Evolutionary conservation across 352 stramenopile genomes (phyloP), one percentile per base, ranked within the genome.

Genomic region (Phytophthora sp.): DNA sequence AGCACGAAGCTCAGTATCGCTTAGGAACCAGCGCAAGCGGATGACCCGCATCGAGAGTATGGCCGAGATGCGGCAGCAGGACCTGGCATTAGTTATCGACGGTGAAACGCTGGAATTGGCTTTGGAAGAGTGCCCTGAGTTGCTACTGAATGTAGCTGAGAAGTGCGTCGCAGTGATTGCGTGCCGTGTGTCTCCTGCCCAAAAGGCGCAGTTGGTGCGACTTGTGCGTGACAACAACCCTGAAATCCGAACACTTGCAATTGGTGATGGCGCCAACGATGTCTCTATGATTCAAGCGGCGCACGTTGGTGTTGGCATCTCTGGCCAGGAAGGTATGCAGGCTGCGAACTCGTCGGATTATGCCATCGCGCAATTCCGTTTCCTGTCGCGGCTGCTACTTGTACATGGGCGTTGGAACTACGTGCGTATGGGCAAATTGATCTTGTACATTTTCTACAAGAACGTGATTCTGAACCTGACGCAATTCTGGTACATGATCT

Each of bases 371-470:
- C 88, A 98, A 65, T 99, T 99, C 79, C 87, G 88, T 0, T 98
- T 97, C 67, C 61, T 99, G 12, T 84, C 86, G 53, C 84, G 89
- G 0, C 64, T 99, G 34, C 59, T 98, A 32, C 79, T 98, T 30
- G 90, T 98, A 11, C 94, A 99, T 62, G 96, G 96, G 6, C 90
- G 93, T 11, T 98, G 89, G 87, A 97, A 97, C 65, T 98, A 99
- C 64, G 71, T 96, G 11, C 88, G 96, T 35, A 96, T 98, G 72
- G 90, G 87, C 42, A 97, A 97, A 63, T 70, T 97, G 5, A 95
- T 98, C 37, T 54, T 97, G 35, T 97, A 98, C 74, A 96, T 93
- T 37, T 98, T 98, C 67, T 98, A 98, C 90, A 98, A 98, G 74
- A 98, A 98, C 65, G 88, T 98, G 31, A 95, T 98, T 68, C 85